phyloP scores from a whole-genome alignment of 108 stramenopile species.

The Skeletonema menzelii region DNA sequence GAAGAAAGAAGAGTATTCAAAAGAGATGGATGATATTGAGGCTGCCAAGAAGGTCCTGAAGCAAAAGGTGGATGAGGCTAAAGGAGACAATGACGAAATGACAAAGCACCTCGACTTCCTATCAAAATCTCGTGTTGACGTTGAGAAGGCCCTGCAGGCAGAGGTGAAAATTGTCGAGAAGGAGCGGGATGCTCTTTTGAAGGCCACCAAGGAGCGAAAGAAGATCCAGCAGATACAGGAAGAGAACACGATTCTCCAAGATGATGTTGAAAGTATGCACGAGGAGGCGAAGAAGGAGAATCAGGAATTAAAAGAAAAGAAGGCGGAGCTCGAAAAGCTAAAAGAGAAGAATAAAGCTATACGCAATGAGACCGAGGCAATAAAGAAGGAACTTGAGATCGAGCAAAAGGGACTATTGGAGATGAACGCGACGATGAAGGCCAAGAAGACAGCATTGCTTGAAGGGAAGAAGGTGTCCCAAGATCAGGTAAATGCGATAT shows the following conservation, averaged over 20 bases:
- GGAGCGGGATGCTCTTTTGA: constrained; percentile 29
- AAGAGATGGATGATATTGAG: constrained; percentile 10
- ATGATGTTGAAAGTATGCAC: constrained; percentile 30
- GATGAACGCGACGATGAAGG: constrained; percentile 9
- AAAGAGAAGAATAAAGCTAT: constrained; percentile 13
- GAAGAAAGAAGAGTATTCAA: constrained; percentile 7
- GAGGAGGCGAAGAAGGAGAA: constrained; percentile 32
- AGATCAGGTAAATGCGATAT: constrained; percentile 19
- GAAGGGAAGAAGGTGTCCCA: constrained; percentile 25
- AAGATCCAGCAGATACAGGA: constrained; percentile 27
- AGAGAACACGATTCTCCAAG: constrained; percentile 37
- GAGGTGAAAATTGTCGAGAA: constrained; percentile 29
- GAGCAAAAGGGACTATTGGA: constrained; percentile 23
- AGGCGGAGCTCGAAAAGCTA: constrained; percentile 25
- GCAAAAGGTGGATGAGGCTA: constrained; percentile 18
- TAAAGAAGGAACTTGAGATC: constrained; percentile 19
- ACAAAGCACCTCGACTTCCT: constrained; percentile 27
- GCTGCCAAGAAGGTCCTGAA: constrained; percentile 7
- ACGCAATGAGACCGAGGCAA: constrained; percentile 13
- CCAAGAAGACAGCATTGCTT: constrained; percentile 23
- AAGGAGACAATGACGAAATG: constrained; percentile 28
- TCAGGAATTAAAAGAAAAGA: constrained; percentile 19
- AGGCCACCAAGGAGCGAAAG: constrained; percentile 22
- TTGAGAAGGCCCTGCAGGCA: constrained; percentile 22
- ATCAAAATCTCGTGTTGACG: constrained; percentile 26